These are phyloP conservation scores for Claviceps humidiphila DNA, from an alignment of 2,329 filamentous ascomycete species.

Conservation along the genomic window DNA sequence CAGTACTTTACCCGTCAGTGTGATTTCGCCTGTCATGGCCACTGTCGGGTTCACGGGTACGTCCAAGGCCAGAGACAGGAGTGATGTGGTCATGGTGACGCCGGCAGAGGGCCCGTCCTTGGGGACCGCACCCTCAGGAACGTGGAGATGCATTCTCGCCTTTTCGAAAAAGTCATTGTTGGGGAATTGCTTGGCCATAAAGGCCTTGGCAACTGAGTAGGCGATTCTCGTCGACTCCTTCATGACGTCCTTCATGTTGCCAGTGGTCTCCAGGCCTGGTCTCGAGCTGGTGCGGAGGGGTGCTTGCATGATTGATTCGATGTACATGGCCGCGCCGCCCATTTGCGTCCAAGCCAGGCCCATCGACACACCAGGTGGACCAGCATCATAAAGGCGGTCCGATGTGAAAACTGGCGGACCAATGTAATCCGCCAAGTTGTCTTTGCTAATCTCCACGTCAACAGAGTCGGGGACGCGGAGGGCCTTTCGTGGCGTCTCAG, in stretches of 20 bases:
- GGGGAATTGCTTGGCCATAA: constrained; percentile 73
- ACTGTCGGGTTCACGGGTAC: constrained; percentile 68
- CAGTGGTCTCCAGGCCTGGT: constrained; percentile 77
- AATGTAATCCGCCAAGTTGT: constrained; percentile 92
- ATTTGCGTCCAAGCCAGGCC: constrained; percentile 96
- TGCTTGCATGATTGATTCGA: constrained; percentile 88
- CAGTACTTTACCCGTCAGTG: constrained; percentile 90
- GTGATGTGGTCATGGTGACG: constrained; percentile 94
- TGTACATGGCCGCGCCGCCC: constrained; percentile 90
- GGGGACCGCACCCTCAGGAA: constrained; percentile 87
- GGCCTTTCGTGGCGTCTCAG: constrained; percentile 59
- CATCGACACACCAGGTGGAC: constrained; percentile 91
- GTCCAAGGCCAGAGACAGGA: constrained; percentile 75
- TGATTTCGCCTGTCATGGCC: constrained; percentile 96
- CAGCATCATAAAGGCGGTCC: constrained; percentile 86
- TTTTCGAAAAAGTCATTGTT: constrained; percentile 94
- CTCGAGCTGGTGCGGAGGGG: constrained; percentile 60
- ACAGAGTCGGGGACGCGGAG: constrained; percentile 78
- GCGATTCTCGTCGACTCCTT: constrained; percentile 93
- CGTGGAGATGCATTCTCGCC: constrained; percentile 88
- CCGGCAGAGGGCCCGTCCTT: constrained; percentile 91
- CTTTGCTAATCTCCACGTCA: constrained; percentile 73
- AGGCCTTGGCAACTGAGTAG: constrained; percentile 87
- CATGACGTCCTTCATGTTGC: constrained; percentile 93
- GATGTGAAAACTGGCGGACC: constrained; percentile 92